Evolutionary conservation across 257 asterid species (phyloP).

Genomic region (Salvia miltiorrhiza): DNA sequence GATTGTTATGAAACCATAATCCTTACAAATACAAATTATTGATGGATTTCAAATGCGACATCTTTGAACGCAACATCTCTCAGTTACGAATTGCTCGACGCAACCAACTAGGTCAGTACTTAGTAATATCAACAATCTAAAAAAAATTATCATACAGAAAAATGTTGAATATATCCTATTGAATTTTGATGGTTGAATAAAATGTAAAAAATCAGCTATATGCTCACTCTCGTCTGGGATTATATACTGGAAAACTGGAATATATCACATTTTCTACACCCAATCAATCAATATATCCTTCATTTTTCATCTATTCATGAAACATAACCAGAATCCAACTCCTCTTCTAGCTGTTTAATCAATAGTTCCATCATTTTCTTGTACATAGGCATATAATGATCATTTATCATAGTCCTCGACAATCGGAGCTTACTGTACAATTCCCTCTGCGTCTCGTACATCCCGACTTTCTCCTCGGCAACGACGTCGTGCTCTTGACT

Average conservation of each 20-base stretch:
- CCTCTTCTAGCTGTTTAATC: slow-evolving; percentile 70
- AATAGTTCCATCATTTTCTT: slow-evolving; percentile 84
- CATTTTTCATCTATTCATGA: slow-evolving; percentile 14
- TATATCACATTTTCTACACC: slow-evolving; percentile 12
- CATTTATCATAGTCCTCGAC: slow-evolving; percentile 82
- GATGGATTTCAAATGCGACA: no score
- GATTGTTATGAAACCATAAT: no score
- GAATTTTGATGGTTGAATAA: neutral
- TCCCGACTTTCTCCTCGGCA: slow-evolving; percentile 53
- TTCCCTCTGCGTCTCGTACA: slow-evolving; percentile 71
- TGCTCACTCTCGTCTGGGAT: neutral
- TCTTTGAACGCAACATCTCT: no score
- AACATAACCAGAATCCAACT: slow-evolving; percentile 39
- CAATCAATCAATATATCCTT: slow-evolving; percentile 1
- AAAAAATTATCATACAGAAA: neutral
- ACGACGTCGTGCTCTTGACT: slow-evolving; percentile 29
- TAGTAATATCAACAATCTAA: neutral
- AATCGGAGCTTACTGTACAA: slow-evolving; percentile 77
- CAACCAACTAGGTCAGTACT: no score
- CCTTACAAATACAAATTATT: no score
- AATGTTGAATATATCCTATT: neutral
- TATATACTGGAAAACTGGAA: slow-evolving; percentile 6
- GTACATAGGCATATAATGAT: slow-evolving; percentile 95
- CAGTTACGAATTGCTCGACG: no score
- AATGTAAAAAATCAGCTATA: neutral